Base-by-base conservation (phyloP, 2,329 filamentous ascomycete genomes). In the Arachnomyces sp. region DNA sequence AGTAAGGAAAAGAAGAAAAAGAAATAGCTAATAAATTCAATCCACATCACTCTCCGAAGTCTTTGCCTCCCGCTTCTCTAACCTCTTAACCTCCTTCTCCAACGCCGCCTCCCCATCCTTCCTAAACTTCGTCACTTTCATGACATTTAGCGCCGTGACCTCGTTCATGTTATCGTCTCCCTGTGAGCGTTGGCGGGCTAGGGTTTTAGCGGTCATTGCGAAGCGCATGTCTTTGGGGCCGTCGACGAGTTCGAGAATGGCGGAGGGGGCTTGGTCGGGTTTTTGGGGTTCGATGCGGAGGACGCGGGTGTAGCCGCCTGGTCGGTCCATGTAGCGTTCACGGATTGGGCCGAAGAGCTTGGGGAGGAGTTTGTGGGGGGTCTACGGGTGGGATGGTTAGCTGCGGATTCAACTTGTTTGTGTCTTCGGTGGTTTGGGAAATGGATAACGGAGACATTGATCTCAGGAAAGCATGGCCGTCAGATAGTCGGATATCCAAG, bases 241-340 rank as follows among this genome's bases (percentile, higher is more conserved):
- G 65, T 98, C 92, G 46, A 98, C 89, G 25, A 98, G 77, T 67
- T 96, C 88, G 35, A 98, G 80, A 48, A 98, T 89, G 15, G 92
- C 90, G 28, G 84, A 89, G 48, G 82, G 78, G 7, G 86, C 90
- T 68, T 95, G 87, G 63, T 96, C 90, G 56, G 77, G 75, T 63
- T 90, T 87, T 55, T 84, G 77, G 42, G 92, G 85, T 66, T 96
- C 90, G 49, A 93, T 88, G 52, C 88, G 86, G 35, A 95, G 78
- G 8, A 98, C 86, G 32, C 92, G 86, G 13, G 92, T 98, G 73
- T 96, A 98, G 41, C 92, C 92, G 47, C 92, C 92, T 1, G 85
- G 84, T 36, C 92, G 80, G 39, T 73, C 59, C 34, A 74, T 69
- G 67, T 96, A 98, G 53, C 92, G 84, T 60, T 80, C 69, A 52